Evolutionary conservation across 345 rosid species (phyloP).

Genomic region (Eutrema japonicum): DNA sequence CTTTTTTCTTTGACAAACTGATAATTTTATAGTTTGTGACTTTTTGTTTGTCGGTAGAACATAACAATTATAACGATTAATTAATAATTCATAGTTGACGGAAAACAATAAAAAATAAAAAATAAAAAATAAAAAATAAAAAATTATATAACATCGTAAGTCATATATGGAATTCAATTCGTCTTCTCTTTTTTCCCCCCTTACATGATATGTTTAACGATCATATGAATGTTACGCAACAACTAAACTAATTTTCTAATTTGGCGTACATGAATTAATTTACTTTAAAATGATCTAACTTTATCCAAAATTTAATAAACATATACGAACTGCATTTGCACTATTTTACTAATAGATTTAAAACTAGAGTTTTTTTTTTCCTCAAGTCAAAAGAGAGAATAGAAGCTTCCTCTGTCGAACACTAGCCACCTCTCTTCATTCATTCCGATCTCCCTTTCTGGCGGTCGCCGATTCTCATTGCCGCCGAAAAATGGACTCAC

Average conservation of each 20-base stretch:
- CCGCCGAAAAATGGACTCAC: too few species aligned
- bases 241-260: slow-evolving; percentile 4
- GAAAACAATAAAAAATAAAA: too few species aligned
- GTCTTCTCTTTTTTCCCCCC: too few species aligned
- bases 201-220: neutral
- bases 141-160: neutral
- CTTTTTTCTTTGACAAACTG: slow-evolving; percentile 4
- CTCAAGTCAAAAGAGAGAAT: too few species aligned
- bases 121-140: too few species aligned
- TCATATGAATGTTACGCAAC: neutral
- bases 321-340: too few species aligned
- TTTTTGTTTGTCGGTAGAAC: slow-evolving; percentile 1
- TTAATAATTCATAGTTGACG: neutral
- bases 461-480: too few species aligned
- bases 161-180: neutral
- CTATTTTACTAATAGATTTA: too few species aligned
- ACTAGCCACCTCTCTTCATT: too few species aligned
- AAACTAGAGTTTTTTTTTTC: too few species aligned
- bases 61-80: neutral
- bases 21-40: neutral
- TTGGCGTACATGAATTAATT: neutral
- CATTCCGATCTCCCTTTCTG: too few species aligned
- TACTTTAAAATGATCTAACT: neutral
- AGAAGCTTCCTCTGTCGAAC: too few species aligned
- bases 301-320: neutral